Base-by-base conservation (phyloP, 129 eudicot genomes). In the Gnaphalium uliginosum region DNA sequence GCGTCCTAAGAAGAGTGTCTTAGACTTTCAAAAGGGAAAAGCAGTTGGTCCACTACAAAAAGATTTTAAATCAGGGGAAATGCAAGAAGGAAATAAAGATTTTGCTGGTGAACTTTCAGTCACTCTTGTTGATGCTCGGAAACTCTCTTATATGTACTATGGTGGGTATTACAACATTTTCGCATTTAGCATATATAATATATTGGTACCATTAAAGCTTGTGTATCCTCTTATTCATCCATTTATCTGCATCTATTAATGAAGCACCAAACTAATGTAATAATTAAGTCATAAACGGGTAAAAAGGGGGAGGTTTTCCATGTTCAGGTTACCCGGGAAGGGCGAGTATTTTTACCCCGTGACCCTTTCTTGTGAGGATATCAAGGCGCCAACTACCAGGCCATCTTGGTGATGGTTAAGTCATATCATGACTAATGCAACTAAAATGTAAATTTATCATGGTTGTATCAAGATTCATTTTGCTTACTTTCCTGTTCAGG, bases 111-210 rank as follows among this genome's bases (percentile, higher is more conserved):
- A 93, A 87, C 84, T 93, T 64, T 93, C 98, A 3, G 96, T 93
- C 73, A 93, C 98, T 66, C 97, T 93, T 78, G 89, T 90, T 71
- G 97, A 93, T 90, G 96, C 98, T 61, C 83, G 97, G 22, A 87
- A 93, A 79, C 96, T 93, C 63, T 79, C 88, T 56, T 88, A 90
- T 79, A 21, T 86, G 14, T 68, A 87, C 39, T 89, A 84, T 68
- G 94, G 96, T 84, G 81, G 19, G 79, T 66, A 46, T 59, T 61
- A 46, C 2, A 18, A 32, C 21, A 59, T 30, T 71, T 37, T 58
- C 30, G n/a, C 32, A 43, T 59, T 41, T 67, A 7, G 41, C 17
- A 63, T 54, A n/a, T 32, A 79, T 19, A n/a, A 57, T 73, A n/a
- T 32, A 79, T 19, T 56, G 23, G 19, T 29, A 22, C 66, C 11